Percentiles rank a stretch among this genome's conserved stretches.
phyloP scores from a whole-genome alignment of 2,329 filamentous ascomycete species.

The Claviceps sp. region DNA sequence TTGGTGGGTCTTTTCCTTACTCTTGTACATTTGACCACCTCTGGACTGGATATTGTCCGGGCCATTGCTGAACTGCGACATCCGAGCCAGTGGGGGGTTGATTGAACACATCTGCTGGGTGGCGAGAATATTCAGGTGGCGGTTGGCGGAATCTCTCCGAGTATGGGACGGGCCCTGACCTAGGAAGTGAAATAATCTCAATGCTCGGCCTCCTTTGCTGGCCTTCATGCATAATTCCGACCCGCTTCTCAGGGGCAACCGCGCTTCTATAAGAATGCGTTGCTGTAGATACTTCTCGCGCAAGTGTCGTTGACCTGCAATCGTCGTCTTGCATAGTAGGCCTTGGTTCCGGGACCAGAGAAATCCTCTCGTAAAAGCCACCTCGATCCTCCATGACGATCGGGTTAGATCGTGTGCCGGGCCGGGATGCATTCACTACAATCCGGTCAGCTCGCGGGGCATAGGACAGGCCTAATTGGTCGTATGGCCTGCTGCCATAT shows the following conservation, averaged over 20 bases:
- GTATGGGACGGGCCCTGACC: constrained; percentile 1
- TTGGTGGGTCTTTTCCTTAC: neutral
- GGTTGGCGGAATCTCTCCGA: neutral
- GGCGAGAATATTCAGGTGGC: neutral
- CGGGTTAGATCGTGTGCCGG: constrained; percentile 18
- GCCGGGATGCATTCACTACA: constrained; percentile 17
- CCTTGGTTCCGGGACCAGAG: neutral
- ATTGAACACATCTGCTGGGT: neutral
- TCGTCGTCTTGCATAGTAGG: neutral
- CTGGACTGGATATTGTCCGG: neutral
- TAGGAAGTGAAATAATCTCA: constrained; percentile 11
- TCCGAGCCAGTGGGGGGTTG: neutral
- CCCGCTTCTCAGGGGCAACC: constrained; percentile 11
- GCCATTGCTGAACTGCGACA: neutral
- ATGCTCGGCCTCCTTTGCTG: constrained; percentile 11
- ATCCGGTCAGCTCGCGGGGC: constrained; percentile 15
- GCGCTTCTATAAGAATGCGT: constrained; percentile 6
- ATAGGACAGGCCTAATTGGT: constrained; percentile 7
- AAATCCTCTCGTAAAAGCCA: constrained; percentile 23
- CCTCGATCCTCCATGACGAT: constrained; percentile 28
- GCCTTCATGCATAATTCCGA: constrained; percentile 9
- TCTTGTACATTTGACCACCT: neutral
- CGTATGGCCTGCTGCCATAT: constrained; percentile 8
- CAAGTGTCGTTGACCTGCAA: neutral
- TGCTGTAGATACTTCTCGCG: constrained; percentile 8